Percentiles rank a stretch among this genome's conserved stretches.
These are phyloP conservation scores for Aspergillus avenaceus DNA, from an alignment of 495 filamentous ascomycete species.

Conservation along the genomic window DNA sequence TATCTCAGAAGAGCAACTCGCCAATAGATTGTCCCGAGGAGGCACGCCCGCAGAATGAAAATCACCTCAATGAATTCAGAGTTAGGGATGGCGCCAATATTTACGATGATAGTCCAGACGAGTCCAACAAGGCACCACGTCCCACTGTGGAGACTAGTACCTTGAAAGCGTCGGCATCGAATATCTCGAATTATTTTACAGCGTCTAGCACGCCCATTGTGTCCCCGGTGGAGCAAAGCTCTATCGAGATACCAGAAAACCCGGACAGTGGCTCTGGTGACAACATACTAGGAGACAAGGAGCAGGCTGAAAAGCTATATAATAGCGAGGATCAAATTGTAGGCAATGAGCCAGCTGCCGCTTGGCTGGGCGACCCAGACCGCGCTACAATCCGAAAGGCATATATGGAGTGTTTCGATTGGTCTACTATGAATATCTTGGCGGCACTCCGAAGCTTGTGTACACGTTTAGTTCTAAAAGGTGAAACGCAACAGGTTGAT, in stretches of 20 bases:
- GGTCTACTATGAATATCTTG: conserved; percentile 76
- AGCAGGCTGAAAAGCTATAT: conserved; percentile 76
- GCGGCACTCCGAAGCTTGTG: conserved; percentile 76
- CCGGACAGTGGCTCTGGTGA: conserved; percentile 21
- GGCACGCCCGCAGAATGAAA: conserved; percentile 19
- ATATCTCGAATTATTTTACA: conserved; percentile 45
- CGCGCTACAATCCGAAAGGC: conserved; percentile 67
- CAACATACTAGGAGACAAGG: conserved; percentile 46
- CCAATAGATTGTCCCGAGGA: conserved; percentile 14
- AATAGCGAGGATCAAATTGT: conserved; percentile 82
- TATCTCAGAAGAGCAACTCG: conserved; percentile 22
- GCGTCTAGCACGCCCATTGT: conserved; percentile 40
- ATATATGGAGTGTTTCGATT: conserved; percentile 91
- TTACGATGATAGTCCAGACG: conserved; percentile 32
- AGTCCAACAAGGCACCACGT: conserved; percentile 29
- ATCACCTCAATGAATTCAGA: conserved; percentile 15
- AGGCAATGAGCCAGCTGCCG: conserved; percentile 69
- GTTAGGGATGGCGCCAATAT: conserved; percentile 30
- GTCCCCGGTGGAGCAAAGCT: conserved; percentile 25
- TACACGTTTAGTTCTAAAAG: conserved; percentile 74
- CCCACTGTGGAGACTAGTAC: conserved; percentile 39
- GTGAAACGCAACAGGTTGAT: conserved; percentile 96
- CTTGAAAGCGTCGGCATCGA: conserved; percentile 32
- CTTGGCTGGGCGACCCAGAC: conserved; percentile 78
- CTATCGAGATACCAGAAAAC: conserved; percentile 15